Evolutionary conservation across 1,139 yeast species (phyloP), one percentile per base, ranked within the genome.

Genomic region (Casaregolazyma lundiana): DNA sequence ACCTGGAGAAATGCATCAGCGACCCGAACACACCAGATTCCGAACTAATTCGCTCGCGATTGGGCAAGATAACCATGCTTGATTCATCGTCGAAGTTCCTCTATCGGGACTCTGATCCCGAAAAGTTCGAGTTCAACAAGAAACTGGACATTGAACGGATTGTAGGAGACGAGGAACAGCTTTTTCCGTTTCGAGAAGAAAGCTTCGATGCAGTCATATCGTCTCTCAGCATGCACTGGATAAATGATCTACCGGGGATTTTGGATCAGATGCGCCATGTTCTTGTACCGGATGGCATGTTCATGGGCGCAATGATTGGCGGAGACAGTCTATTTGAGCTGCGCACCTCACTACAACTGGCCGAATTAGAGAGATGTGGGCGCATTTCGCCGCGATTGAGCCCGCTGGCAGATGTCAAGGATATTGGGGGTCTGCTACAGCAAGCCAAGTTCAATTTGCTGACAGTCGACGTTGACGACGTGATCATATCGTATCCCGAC

Each of bases 401-500:
- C 2, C 96, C 96, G 0, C 71, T 87, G 56, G 90, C 87, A 2
- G 87, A 83, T 45, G 78, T 86, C 43, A 77, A 81, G 49, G 96
- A 87, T 61, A 77, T 86, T 51, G 94, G 94, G 0, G 73, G 80
- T 8, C 68, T 87, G 35, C 67, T 87, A 65, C 86, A 80, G 60
- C 73, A 80, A 50, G 90, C 92, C 0, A 87, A 89, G 19, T 87
- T 84, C 69, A 81, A 79, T 55, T 76, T 87, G 73, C 72, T 87
- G 45, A 87, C 96, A 0, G 81, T 87, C 35, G 96, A 87, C 61
- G 84, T 87, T 4, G 95, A 87, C 59, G 95, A 87, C 59, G 77
- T 87, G 24, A 77, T 84, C 4, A 89, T 87, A 7, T 85, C 84
- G n/a, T 87, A 81, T 57, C 96, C 95, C 0, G 84, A 82, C 58